Evolutionary conservation across 306 rosid species (phyloP).

Genomic region (Prunus davidiana): DNA sequence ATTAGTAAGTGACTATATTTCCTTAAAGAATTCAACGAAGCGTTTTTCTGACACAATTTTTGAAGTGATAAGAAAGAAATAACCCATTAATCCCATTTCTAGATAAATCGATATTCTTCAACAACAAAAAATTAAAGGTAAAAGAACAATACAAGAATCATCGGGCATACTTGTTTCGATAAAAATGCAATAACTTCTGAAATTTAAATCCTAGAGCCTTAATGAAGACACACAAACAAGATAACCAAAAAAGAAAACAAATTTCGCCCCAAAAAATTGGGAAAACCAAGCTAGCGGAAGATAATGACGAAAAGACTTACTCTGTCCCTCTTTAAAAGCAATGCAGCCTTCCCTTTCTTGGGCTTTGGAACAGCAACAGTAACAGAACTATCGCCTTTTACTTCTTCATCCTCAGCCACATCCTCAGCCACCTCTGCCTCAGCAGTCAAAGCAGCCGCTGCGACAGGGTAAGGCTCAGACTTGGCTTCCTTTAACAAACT

Average conservation of each 20-base stretch:
- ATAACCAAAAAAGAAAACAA: neutral
- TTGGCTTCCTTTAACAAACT: slow-evolving; percentile 22
- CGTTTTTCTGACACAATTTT: no score
- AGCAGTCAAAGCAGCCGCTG: slow-evolving; percentile 53
- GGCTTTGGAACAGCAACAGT: slow-evolving; percentile 45
- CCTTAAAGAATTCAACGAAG: neutral
- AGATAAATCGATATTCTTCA: neutral
- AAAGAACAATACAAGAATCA: neutral
- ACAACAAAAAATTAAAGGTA: neutral
- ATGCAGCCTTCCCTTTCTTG: slow-evolving; percentile 87
- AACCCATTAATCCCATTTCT: neutral
- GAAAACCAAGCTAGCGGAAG: neutral
- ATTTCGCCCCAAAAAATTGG: neutral
- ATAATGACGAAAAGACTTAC: slow-evolving; percentile 36
- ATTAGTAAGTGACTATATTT: no score
- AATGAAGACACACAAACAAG: slow-evolving; percentile 16
- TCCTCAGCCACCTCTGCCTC: slow-evolving; percentile 53
- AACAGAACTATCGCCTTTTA: slow-evolving; percentile 27
- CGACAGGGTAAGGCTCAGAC: slow-evolving; percentile 23
- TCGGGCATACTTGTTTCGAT: neutral
- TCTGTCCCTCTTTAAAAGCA: slow-evolving; percentile 86
- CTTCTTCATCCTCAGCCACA: slow-evolving; percentile 35
- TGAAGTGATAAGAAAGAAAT: no score
- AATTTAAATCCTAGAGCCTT: slow-evolving; percentile 6
- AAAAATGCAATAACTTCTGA: slow-evolving; percentile 4